phyloP scores from a whole-genome alignment of 768 basidiomycete genomes.

The Leccinum subtestaceum region DNA sequence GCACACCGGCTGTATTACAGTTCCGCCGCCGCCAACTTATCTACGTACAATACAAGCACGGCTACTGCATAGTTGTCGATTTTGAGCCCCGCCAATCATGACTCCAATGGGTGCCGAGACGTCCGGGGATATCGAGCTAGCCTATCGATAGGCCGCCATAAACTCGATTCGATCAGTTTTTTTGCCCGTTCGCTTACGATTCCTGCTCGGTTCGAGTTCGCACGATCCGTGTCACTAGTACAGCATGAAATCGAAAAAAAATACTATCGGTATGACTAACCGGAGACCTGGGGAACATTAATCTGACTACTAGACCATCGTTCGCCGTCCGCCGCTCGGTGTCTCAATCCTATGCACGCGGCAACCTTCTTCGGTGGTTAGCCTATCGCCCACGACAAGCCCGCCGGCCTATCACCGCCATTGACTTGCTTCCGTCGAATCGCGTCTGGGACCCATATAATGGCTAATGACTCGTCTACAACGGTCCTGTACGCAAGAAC shows the following conservation, averaged over 20 bases:
- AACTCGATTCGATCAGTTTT: not conserved
- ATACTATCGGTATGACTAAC: conserved; percentile 7
- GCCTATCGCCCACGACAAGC: conserved; percentile 2
- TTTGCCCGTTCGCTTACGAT: conserved; percentile 10
- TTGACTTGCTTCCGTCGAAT: conserved; percentile 16
- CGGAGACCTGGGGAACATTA: conserved; percentile 3
- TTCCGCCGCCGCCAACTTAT: conserved; percentile 31
- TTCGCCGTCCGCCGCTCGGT: not conserved
- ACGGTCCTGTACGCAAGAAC: conserved; percentile 10
- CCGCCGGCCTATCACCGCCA: conserved; percentile 30
- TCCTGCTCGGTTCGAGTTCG: conserved; percentile 6
- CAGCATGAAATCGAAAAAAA: conserved; percentile 10
- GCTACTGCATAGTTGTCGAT: conserved; percentile 2
- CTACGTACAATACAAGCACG: conserved; percentile 1
- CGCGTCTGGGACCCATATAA: conserved; percentile 12
- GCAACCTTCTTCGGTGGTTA: conserved; percentile 14
- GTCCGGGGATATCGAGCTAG: conserved; percentile 1
- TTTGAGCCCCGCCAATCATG: conserved; percentile 7
- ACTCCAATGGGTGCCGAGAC: conserved; percentile 10
- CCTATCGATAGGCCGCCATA: conserved; percentile 11
- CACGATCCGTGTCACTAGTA: conserved; percentile 3
- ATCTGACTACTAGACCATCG: not conserved
- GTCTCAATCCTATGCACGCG: conserved; percentile 20
- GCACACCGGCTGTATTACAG: conserved; percentile 86
- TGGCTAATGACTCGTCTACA: conserved; percentile 8